These are phyloP conservation scores for Mycena capillaripes DNA, from an alignment of 768 basidiomycete genomes.

Conservation along the genomic window DNA sequence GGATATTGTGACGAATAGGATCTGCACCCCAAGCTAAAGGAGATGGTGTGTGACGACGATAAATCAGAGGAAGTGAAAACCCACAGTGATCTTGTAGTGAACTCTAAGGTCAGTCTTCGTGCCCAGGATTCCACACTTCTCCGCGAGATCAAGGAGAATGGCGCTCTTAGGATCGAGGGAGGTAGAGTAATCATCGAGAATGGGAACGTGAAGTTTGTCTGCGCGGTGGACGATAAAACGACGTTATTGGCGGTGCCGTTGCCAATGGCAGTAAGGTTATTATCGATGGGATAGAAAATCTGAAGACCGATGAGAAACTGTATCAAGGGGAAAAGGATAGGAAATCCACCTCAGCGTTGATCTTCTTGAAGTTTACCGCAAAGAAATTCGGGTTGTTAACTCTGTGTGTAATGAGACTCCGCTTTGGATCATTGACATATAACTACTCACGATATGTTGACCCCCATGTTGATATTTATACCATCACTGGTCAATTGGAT, in stretches of 20 bases:
- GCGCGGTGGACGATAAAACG: constrained; percentile 63
- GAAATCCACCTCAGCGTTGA: constrained; percentile 69
- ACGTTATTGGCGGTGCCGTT: constrained; percentile 65
- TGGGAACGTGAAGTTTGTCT: constrained; percentile 82
- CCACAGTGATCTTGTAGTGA: constrained; percentile 76
- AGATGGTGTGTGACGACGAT: constrained; percentile 5
- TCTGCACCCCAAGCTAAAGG: constrained; percentile 70
- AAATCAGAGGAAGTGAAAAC: constrained; percentile 39
- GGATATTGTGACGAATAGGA: constrained; percentile 75
- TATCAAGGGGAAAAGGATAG: not conserved
- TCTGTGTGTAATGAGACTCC: constrained; percentile 51
- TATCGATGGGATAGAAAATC: constrained; percentile 84
- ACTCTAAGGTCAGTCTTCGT: constrained; percentile 66
- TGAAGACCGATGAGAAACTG: constrained; percentile 42
- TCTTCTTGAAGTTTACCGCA: constrained; percentile 71
- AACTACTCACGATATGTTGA: constrained; percentile 74
- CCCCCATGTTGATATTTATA: constrained; percentile 69
- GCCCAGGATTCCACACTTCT: constrained; percentile 71
- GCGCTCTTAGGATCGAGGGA: constrained; percentile 62
- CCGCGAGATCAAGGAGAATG: constrained; percentile 73
- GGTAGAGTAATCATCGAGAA: constrained; percentile 76
- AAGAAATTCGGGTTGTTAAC: constrained; percentile 90
- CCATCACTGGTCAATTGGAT: constrained; percentile 59
- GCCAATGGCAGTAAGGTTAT: constrained; percentile 69
- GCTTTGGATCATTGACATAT: not conserved